Evolutionary conservation across 352 stramenopile genomes (phyloP).

Genomic region (Phytophthora ramorum): DNA sequence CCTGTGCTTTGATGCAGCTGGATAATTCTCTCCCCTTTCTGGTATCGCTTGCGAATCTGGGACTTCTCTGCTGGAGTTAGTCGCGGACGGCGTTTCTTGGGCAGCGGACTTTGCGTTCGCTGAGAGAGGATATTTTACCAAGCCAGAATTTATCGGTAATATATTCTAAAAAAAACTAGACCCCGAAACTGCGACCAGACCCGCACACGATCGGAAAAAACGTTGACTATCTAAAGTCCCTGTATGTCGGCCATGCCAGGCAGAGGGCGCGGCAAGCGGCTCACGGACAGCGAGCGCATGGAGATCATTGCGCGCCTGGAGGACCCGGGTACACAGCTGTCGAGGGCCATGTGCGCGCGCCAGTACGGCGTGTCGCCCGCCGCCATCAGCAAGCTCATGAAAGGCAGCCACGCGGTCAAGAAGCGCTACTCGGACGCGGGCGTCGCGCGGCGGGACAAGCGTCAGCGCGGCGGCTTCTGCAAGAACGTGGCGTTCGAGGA

Average conservation of each 20-base stretch:
- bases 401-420: slow-evolving; percentile 70
- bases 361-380: slow-evolving; percentile 73
- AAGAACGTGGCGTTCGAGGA: slow-evolving; percentile 69
- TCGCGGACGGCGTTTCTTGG: too few species aligned
- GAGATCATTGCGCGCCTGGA: slow-evolving; percentile 78
- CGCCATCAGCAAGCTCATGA: slow-evolving; percentile 85
- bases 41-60: too few species aligned
- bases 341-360: slow-evolving; percentile 61
- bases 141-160: too few species aligned
- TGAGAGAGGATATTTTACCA: too few species aligned
- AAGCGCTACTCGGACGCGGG: slow-evolving; percentile 69
- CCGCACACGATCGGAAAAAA: too few species aligned
- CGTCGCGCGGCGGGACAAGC: slow-evolving; percentile 44
- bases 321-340: slow-evolving; percentile 55
- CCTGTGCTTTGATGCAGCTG: too few species aligned
- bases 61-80: too few species aligned
- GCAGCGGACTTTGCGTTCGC: too few species aligned
- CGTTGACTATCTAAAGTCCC: too few species aligned
- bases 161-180: too few species aligned
- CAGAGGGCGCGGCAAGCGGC: slow-evolving; percentile 61
- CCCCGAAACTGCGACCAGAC: too few species aligned
- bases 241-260: slow-evolving; percentile 23
- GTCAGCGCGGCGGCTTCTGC: slow-evolving; percentile 70
- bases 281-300: slow-evolving; percentile 80
- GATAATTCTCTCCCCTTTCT: too few species aligned